Evolutionary conservation across 2,329 filamentous ascomycete genomes (phyloP).

Genomic region (Camillea tinctor): DNA sequence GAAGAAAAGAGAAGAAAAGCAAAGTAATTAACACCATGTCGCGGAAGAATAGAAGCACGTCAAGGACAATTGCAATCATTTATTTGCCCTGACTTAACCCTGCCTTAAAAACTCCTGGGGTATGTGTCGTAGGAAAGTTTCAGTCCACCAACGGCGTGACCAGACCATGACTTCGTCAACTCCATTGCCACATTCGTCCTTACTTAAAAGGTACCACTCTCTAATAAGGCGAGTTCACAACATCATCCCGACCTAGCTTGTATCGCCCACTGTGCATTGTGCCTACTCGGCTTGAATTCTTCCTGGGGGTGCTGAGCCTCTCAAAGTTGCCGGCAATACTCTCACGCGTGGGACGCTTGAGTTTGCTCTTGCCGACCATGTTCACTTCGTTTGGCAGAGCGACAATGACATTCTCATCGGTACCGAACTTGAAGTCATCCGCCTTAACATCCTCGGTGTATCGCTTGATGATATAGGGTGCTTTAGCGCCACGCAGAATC

Average conservation of each 20-base stretch:
- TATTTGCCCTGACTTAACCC: conserved; percentile 7
- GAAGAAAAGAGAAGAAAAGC: background rate
- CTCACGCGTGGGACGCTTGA: conserved; percentile 87
- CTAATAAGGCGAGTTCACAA: conserved; percentile 71
- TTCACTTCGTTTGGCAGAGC: conserved; percentile 96
- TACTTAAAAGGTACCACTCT: conserved; percentile 12
- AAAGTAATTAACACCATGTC: background rate
- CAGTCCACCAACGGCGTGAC: background rate
- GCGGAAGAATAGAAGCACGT: background rate
- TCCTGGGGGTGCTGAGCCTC: conserved; percentile 47
- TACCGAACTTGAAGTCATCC: conserved; percentile 97
- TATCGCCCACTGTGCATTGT: conserved; percentile 59
- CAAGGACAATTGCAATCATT: background rate
- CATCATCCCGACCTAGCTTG: conserved; percentile 76
- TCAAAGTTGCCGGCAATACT: conserved; percentile 72
- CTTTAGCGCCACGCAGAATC: conserved; percentile 74
- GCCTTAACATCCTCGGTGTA: conserved; percentile 95
- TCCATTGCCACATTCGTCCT: background rate
- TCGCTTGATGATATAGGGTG: conserved; percentile 94
- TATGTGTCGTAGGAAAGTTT: conserved; percentile 16
- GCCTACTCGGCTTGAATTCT: conserved; percentile 51
- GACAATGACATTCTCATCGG: conserved; percentile 97
- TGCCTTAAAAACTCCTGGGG: conserved; percentile 26
- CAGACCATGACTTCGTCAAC: conserved; percentile 1
- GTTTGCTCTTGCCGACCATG: conserved; percentile 84